These are phyloP conservation scores for Aspergillus ellipticus DNA, from an alignment of 495 filamentous ascomycete genomes.

Conservation along the genomic window DNA sequence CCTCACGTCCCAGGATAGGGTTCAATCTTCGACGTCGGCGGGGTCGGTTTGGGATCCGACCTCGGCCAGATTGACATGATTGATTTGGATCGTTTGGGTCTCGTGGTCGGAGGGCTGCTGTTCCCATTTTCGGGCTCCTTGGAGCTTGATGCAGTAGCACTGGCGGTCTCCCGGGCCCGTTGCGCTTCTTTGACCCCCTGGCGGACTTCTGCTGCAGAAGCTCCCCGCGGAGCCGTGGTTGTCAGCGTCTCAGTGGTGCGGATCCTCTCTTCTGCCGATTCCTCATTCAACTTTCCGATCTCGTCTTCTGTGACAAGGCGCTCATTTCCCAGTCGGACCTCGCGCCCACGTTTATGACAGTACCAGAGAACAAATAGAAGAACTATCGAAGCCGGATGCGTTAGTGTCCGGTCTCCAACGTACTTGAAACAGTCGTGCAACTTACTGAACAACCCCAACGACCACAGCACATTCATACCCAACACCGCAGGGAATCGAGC, in stretches of 20 bases:
- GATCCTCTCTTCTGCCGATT: conserved; percentile 25
- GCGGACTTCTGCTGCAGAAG: conserved; percentile 38
- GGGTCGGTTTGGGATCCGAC: conserved; percentile 22
- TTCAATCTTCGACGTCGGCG: conserved; percentile 22
- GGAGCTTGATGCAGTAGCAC: not conserved
- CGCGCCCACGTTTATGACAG: conserved; percentile 87
- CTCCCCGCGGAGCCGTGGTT: conserved; percentile 45
- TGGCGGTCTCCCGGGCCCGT: conserved; percentile 26
- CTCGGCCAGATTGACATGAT: conserved; percentile 31
- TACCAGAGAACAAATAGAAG: conserved; percentile 94
- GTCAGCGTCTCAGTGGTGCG: conserved; percentile 41
- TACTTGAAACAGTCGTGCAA: not conserved
- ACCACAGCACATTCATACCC: conserved; percentile 81
- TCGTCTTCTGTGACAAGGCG: conserved; percentile 50
- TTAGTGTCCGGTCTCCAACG: not conserved
- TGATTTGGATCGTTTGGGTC: conserved; percentile 33
- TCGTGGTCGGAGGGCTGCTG: conserved; percentile 3
- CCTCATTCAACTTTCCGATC: conserved; percentile 40
- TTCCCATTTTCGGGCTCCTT: conserved; percentile 11
- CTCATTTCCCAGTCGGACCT: conserved; percentile 75
- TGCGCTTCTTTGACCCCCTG: conserved; percentile 39
- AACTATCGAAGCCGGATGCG: conserved; percentile 49
- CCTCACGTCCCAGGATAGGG: conserved; percentile 44
- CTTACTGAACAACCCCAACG: conserved; percentile 77
- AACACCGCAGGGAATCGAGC: conserved; percentile 80